A percentile compares a stretch with the other conserved stretches of the same genome.
Conservation (phyloP, 257 asterid genomes). For the Jaltomata sinuosa region DNA sequence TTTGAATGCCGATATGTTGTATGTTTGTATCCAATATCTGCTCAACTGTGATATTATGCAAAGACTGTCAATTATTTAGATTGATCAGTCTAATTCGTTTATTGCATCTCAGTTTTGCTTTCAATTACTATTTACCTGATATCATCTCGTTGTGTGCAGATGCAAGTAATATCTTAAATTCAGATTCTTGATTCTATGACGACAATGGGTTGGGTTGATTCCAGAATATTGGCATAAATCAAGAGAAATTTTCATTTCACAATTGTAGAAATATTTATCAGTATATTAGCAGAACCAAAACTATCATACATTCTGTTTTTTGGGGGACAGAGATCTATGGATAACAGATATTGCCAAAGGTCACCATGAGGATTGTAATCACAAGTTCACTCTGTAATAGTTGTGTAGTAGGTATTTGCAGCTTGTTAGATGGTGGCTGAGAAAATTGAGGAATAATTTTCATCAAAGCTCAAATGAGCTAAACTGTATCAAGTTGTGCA, state of each 20-base stretch:
- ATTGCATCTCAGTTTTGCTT: background rate
- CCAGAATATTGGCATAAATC: slow-evolving; percentile 4
- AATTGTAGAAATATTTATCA: slow-evolving; percentile 27
- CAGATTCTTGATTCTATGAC: background rate
- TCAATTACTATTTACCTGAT: background rate
- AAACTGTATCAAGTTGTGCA: background rate
- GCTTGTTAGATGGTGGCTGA: background rate
- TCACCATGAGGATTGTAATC: background rate
- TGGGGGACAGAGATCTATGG: background rate
- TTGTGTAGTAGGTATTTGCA: background rate
- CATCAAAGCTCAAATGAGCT: background rate
- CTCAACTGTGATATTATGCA: background rate
- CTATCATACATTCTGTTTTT: background rate
- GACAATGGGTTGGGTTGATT: background rate
- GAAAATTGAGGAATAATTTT: background rate
- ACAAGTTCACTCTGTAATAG: background rate
- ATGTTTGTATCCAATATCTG: background rate
- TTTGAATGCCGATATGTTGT: background rate
- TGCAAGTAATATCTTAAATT: background rate
- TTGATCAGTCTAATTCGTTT: background rate
- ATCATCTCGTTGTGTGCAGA: background rate
- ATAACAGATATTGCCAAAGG: background rate
- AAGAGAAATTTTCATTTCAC: background rate
- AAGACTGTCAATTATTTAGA: background rate
- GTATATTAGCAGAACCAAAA: slow-evolving; percentile 10